Conservation (phyloP, 2,329 filamentous ascomycete genomes). For the Fusarium pseudonygamai region DNA sequence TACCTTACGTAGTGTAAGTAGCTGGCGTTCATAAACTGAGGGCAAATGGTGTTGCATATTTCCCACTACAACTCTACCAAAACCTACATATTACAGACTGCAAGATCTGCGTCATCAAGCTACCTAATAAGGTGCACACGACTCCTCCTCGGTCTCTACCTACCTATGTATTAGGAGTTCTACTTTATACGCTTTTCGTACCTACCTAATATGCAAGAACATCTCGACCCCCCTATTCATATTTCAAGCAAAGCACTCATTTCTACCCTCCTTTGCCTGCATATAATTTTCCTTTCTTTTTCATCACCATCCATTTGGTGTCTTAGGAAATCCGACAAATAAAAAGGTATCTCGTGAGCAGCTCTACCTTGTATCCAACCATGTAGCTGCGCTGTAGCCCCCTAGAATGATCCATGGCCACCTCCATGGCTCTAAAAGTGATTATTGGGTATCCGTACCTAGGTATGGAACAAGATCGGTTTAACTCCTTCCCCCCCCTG, state of each 20-base stretch:
- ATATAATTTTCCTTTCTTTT: conserved; percentile 13
- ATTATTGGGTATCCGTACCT: too few species aligned
- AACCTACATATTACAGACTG: not conserved
- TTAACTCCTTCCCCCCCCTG: conserved; percentile 14
- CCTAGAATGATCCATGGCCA: conserved; percentile 10
- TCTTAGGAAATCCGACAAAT: not conserved
- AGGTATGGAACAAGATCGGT: conserved; percentile 21
- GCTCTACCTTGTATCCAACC: not conserved
- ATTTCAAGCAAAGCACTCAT: not conserved
- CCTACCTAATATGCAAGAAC: not conserved
- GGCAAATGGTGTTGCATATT: not conserved
- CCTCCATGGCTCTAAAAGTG: not conserved
- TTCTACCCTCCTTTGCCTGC: conserved; percentile 19
- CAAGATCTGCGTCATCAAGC: conserved; percentile 11
- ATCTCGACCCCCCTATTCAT: not conserved
- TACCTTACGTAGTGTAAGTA: not conserved
- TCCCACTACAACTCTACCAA: not conserved
- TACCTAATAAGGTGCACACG: not conserved
- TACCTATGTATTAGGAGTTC: not conserved
- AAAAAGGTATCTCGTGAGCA: conserved; percentile 11
- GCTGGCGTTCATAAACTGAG: not conserved
- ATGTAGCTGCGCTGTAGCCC: conserved; percentile 9
- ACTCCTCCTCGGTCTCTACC: not conserved
- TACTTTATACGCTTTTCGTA: not conserved
- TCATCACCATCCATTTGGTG: not conserved